These are phyloP conservation scores for Cerioporus squamosus DNA, from an alignment of 1,284 basidiomycete species.

Conservation along the genomic window DNA sequence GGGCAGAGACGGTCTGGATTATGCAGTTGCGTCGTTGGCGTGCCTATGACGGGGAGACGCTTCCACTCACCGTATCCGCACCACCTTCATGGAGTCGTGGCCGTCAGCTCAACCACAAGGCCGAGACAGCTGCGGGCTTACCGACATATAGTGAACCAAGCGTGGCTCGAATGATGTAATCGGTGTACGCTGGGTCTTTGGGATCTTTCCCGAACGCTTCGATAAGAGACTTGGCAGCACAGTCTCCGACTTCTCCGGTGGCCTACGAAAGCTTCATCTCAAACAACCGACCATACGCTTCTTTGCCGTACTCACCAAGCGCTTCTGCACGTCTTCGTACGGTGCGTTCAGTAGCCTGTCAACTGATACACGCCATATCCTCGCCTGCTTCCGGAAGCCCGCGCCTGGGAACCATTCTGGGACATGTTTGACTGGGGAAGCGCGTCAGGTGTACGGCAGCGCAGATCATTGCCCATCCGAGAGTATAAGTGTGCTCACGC, in stretches of 20 bases:
- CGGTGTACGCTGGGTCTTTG: conserved; percentile 7
- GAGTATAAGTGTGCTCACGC: conserved; percentile 17
- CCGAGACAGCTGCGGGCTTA: background rate
- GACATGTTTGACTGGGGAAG: conserved; percentile 15
- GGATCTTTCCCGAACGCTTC: conserved; percentile 8
- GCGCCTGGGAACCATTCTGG: conserved; percentile 36
- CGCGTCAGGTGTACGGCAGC: background rate
- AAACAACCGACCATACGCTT: background rate
- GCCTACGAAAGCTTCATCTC: background rate
- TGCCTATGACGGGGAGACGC: too few relatives aligned
- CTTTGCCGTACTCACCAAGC: conserved; percentile 15
- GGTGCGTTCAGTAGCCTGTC: conserved; percentile 23
- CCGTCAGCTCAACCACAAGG: background rate
- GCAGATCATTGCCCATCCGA: background rate
- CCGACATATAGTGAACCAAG: conserved; percentile 21
- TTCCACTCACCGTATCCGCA: conserved; percentile 21
- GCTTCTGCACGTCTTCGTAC: conserved; percentile 17
- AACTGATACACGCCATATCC: conserved; percentile 13
- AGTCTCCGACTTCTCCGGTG: conserved; percentile 6
- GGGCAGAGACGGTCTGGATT: conserved; percentile 25
- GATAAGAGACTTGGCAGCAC: conserved; percentile 12
- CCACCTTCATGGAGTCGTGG: conserved; percentile 14
- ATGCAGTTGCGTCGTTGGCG: background rate
- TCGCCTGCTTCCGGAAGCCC: conserved; percentile 29
- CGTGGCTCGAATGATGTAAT: conserved; percentile 12